These are phyloP conservation scores for Fusarium sp. DNA, from an alignment of 2,329 filamentous ascomycete species.

Conservation along the genomic window DNA sequence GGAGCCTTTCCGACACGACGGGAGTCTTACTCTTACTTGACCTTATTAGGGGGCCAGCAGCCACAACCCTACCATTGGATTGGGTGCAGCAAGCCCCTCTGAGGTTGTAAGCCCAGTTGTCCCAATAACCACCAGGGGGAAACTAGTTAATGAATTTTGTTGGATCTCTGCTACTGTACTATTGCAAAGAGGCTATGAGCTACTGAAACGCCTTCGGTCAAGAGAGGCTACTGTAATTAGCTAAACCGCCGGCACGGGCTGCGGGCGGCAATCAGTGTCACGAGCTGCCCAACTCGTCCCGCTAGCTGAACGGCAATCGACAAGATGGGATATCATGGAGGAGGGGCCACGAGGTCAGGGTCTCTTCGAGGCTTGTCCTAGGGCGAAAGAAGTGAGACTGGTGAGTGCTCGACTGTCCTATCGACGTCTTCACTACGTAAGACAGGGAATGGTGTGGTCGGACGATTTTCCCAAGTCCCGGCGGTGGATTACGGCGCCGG, in stretches of 20 bases:
- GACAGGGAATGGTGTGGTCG: not conserved
- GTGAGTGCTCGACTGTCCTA: not conserved
- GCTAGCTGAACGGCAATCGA: not conserved
- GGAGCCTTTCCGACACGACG: not conserved
- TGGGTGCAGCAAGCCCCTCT: not conserved
- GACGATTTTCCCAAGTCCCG: not conserved
- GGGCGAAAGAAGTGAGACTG: not conserved
- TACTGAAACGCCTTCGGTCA: not conserved
- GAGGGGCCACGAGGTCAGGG: not conserved
- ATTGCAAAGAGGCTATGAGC: not conserved
- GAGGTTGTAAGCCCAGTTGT: not conserved
- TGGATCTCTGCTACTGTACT: not conserved
- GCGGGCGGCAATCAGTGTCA: conserved; percentile 1
- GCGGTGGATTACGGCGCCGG: conserved; percentile 2
- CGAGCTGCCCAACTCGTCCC: not conserved
- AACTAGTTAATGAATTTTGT: not conserved
- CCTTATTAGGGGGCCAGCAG: conserved; percentile 1
- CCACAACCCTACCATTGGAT: conserved; percentile 3
- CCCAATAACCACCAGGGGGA: not conserved
- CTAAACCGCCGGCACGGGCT: not conserved
- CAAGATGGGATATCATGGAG: conserved; percentile 2
- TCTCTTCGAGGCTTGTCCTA: not conserved
- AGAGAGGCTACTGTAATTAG: conserved; percentile 1
- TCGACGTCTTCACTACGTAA: conserved; percentile 1
- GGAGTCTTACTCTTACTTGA: not conserved